Percentiles rank a stretch among this genome's conserved stretches.
Conservation (phyloP, 345 rosid genomes). For the Linum tenue region DNA sequence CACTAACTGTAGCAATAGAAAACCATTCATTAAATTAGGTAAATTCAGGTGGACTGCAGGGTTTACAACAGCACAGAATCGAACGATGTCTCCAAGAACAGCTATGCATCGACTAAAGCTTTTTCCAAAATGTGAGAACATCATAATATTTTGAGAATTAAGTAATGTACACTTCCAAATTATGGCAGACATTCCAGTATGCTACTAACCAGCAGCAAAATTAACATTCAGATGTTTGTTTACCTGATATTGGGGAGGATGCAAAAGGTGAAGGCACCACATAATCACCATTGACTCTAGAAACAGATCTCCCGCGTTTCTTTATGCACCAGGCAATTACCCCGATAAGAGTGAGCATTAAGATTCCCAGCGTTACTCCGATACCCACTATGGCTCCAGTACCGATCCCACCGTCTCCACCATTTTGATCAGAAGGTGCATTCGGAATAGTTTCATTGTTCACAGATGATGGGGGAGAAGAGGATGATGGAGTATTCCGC, state of each 20-base stretch:
- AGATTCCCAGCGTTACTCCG: conserved; percentile 37
- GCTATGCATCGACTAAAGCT: background rate
- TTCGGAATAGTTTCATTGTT: conserved; percentile 21
- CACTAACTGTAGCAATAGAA: too few species aligned
- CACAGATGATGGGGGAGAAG: conserved; percentile 18
- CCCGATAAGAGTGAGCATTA: conserved; percentile 51
- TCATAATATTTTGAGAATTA: background rate
- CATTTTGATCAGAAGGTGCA: conserved; percentile 18
- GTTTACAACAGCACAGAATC: background rate
- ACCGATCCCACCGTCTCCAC: conserved; percentile 24
- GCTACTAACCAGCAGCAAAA: background rate
- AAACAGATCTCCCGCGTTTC: conserved; percentile 42
- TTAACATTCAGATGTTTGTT: background rate
- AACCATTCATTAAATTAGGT: background rate
- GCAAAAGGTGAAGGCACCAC: conserved; percentile 51
- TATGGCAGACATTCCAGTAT: background rate
- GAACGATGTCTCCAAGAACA: background rate
- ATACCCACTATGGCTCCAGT: conserved; percentile 42
- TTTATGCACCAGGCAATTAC: conserved; percentile 46
- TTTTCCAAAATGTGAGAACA: background rate
- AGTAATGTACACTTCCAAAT: background rate
- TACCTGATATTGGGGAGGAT: conserved; percentile 69
- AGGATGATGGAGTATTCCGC: conserved; percentile 17
- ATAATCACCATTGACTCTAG: conserved; percentile 47
- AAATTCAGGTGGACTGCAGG: too few species aligned